Evolutionary conservation across 768 basidiomycete species (phyloP), one percentile per base, ranked within the genome.

Genomic region (Mycena venus): DNA sequence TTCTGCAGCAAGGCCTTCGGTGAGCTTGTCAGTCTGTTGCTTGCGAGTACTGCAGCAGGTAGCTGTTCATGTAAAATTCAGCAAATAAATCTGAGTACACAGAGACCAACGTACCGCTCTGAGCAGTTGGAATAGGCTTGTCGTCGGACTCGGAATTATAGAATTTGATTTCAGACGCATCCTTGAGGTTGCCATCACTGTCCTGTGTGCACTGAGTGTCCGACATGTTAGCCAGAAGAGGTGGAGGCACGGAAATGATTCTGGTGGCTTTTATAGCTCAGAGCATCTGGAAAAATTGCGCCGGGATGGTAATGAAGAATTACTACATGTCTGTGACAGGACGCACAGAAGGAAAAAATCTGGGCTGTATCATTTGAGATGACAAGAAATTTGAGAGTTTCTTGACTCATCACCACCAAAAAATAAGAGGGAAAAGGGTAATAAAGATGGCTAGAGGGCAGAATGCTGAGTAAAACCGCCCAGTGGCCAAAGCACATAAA

Each of bases 81-180:
- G 47, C 5, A 23, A 47, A 11, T n/a, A 21, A 47, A n/a, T 47
- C 6, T 47, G n/a, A n/a, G 11, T 14, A 23, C n/a, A n/a, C n/a
- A n/a, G n/a, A n/a, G n/a, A 47, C 21, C n/a, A 6, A 27, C 21
- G 6, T 29, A 63, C 40, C 40, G 21, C 1, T 44, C 14, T 23
- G 15, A 47, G n/a, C 40, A 19, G 44, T 21, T 31, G 64, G 15
- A 15, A 66, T 21, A 5, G 55, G 51, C 36, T 36, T 56, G 12
- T 56, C 55, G 29, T 68, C 66, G 38, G 66, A 68, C 19, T 68
- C 66, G 2, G 55, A 68, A 3, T 58, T 21, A 23, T 68, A 68
- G 19, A 68, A 68, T 17, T 8, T 17, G 27, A 68, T 58, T 1
- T 56, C 38, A 27, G 53, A 40, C 1, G 66, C 66, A 31, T 56